Conservation (phyloP, 2,329 filamentous ascomycete species). For the Metarhizium rileyi region DNA sequence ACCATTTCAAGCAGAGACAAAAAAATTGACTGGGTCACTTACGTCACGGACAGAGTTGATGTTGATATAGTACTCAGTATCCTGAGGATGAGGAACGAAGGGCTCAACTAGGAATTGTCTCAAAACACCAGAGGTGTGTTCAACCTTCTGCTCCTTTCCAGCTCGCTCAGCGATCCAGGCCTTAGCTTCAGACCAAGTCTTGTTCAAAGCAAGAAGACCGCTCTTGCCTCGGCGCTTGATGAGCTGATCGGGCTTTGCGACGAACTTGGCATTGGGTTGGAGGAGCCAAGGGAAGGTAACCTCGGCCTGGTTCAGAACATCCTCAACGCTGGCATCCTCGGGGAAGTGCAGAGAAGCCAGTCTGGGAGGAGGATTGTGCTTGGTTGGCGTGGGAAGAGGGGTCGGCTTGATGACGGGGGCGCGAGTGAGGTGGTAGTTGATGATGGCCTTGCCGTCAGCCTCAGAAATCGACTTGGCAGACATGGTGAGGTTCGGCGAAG, state of each 20-base stretch:
- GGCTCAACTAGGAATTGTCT: slow-evolving; percentile 97
- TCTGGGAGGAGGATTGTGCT: slow-evolving; percentile 86
- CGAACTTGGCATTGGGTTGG: slow-evolving; percentile 74
- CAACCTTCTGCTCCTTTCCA: slow-evolving; percentile 85
- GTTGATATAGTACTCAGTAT: slow-evolving; percentile 99
- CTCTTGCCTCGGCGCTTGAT: slow-evolving; percentile 99
- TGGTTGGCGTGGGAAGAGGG: slow-evolving; percentile 72
- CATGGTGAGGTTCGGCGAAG: slow-evolving; percentile 26
- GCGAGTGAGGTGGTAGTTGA: slow-evolving; percentile 99
- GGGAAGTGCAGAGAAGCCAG: slow-evolving; percentile 90
- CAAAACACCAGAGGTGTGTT: slow-evolving; percentile 79
- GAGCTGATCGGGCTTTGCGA: slow-evolving; percentile 98
- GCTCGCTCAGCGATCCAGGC: slow-evolving; percentile 90
- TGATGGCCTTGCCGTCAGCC: slow-evolving; percentile 99
- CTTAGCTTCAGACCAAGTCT: slow-evolving; percentile 88
- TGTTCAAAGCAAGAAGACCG: slow-evolving; percentile 91
- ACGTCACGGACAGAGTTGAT: slow-evolving; percentile 99
- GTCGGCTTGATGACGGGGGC: slow-evolving; percentile 96
- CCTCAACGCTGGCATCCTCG: slow-evolving; percentile 72
- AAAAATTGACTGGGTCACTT: slow-evolving; percentile 36
- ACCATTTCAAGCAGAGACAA: slow-evolving; percentile 13
- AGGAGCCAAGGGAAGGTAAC: slow-evolving; percentile 94
- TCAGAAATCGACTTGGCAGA: slow-evolving; percentile 88
- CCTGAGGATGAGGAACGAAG: slow-evolving; percentile 89
- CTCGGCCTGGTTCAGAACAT: slow-evolving; percentile 90